Evolutionary conservation across 192 early-diverging fungal genomes (phyloP), one percentile per base, ranked within the genome.

Genomic region (Coemansia sp.): DNA sequence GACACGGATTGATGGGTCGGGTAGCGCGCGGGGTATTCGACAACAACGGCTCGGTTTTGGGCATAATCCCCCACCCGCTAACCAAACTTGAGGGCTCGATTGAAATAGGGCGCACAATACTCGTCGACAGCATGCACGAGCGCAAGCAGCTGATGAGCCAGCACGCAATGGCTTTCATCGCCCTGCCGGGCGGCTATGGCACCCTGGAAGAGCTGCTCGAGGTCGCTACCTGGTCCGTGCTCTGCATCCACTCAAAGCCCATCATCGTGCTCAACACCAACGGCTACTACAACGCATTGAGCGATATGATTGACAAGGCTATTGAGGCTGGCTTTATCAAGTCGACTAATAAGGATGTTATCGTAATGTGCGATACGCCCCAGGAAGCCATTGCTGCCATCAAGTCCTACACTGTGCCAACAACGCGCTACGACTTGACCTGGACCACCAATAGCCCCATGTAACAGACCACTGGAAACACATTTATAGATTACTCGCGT

Each of bases 181-280:
- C 90, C 13, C 79, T 96, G 38, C 95, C 95, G 0, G 95, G 95
- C 20, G 95, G 94, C 5, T 89, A 83, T 65, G 92, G 92, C 20
- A 96, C 94, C 0, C 81, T 95, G 70, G 93, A 96, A 68, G 95
- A 96, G 71, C 75, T 95, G 48, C 72, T 94, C 4, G 94, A 96
- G 77, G 84, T 89, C 21, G 85, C 85, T 28, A 93, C 92, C 3
- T 92, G 92, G 90, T 86, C 86, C 26, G 87, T 92, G 63, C 75
- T 95, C 33, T 85, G 83, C 36, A 93, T 95, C 59, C 92, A 94
- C 72, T 52, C 70, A 50, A 95, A 95, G 70, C 95, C 93, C 11
- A 84, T 96, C 31, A 78, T 90, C 45, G 66, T 92, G 16, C 72
- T 96, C 33, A 92, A 95, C 72, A 89, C 85, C 42, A 84, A 86